These are phyloP conservation scores for Boletus semigastroideus DNA, from an alignment of 1,284 basidiomycete species.

Conservation along the genomic window DNA sequence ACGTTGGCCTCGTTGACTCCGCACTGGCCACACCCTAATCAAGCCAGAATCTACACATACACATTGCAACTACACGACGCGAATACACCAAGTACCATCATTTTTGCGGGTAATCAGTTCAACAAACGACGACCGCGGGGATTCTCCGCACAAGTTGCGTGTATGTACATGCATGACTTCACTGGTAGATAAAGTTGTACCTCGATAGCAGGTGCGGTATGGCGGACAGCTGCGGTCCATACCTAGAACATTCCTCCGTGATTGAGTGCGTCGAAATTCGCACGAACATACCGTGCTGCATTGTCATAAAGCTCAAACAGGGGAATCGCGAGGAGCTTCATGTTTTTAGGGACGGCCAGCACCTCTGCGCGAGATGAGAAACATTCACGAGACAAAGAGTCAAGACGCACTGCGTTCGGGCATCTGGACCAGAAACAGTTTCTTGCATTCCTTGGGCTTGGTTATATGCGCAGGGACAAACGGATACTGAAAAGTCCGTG, in stretches of 20 bases:
- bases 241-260: slow-evolving; percentile 12
- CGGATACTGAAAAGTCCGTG: slow-evolving; percentile 69
- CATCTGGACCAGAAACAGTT: slow-evolving; percentile 93
- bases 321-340: slow-evolving; percentile 96
- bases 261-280: not conserved
- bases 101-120: not conserved
- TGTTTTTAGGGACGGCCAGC: slow-evolving; percentile 95
- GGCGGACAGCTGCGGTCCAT: slow-evolving; percentile 84
- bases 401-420: slow-evolving; percentile 80
- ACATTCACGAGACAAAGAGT: not conserved
- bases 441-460: slow-evolving; percentile 98
- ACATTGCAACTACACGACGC: not conserved
- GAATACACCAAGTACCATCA: slow-evolving; percentile 15
- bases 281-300: slow-evolving; percentile 67
- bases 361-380: slow-evolving; percentile 60
- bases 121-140: not conserved
- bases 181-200: slow-evolving; percentile 77
- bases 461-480: slow-evolving; percentile 96
- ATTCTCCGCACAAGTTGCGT: not conserved
- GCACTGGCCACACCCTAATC: slow-evolving; percentile 21
- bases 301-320: slow-evolving; percentile 98
- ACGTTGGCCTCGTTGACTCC: slow-evolving; percentile 22
- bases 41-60: not conserved
- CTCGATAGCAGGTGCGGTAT: slow-evolving; percentile 92
- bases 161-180: not conserved